Evolutionary conservation across 495 filamentous ascomycete species (phyloP), one percentile per base, ranked within the genome.

Genomic region (Pyrenopolyporus hunteri): DNA sequence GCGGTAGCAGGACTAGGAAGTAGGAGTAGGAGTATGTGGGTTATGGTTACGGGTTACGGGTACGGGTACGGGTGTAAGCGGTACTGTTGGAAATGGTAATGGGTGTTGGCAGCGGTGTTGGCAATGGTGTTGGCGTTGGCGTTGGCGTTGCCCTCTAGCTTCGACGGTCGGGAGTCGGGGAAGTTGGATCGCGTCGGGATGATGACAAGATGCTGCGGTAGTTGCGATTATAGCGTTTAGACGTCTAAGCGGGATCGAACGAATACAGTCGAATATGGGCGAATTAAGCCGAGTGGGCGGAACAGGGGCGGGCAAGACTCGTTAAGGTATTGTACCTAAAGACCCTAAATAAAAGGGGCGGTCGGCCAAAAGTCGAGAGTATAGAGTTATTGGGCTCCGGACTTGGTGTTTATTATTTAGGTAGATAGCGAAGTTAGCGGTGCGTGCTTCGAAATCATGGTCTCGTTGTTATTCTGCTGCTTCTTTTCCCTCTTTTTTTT

Each of bases 331-430:
- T n/a, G n/a, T n/a, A n/a, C n/a, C n/a, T n/a, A n/a, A n/a, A n/a
- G n/a, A n/a, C n/a, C n/a, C n/a, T n/a, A 60, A 60, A 65, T 50
- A 25, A 59, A 61, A 46, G 63, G 63, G 63, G 57, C 49, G 57
- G 31, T 37, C 63, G 51, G 50, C 25, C 57, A 47, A 57, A 54
- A 48, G 47, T 51, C 61, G 57, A 57, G 57, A 66, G 63, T 66
- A 66, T 66, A 66, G 57, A 66, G 63, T 66, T 66, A 57, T 66
- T 66, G 52, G 63, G 57, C 63, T 61, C 57, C 63, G 63, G 39
- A 46, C 39, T 56, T 44, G 56, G 35, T 57, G 63, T 57, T 60
- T 56, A 66, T 60, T 51, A 64, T n/a, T 53, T 51, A 46, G 62
- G 56, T 56, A 60, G 50, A 56, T 31, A 49, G 17, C 39, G 62